phyloP scores from a whole-genome alignment of 768 basidiomycete genomes.

The Trichaptum fuscoviolaceum region DNA sequence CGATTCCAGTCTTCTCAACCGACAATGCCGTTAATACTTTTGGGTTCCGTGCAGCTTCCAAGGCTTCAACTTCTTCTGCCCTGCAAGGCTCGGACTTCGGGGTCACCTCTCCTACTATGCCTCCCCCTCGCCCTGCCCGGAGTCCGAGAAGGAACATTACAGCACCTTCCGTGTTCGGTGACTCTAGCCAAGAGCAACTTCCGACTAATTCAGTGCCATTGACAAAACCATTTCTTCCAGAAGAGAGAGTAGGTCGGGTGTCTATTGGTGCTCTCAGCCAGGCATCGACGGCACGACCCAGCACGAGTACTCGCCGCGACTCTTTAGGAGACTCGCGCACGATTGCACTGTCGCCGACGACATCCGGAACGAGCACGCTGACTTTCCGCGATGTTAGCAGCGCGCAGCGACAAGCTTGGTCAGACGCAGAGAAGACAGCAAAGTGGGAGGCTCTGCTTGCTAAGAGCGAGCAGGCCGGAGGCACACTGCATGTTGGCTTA shows the following conservation, averaged over 20 bases:
- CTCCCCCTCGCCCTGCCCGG: conserved; percentile 11
- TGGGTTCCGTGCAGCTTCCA: conserved; percentile 7
- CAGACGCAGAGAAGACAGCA: conserved; percentile 65
- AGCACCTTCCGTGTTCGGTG: conserved; percentile 6
- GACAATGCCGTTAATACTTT: conserved; percentile 43
- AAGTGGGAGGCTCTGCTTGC: conserved; percentile 67
- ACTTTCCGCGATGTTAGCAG: conserved; percentile 44
- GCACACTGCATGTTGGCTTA: conserved; percentile 56
- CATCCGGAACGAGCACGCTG: conserved; percentile 21
- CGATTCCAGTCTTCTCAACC: conserved; percentile 48
- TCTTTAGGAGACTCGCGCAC: conserved; percentile 7
- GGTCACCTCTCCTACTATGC: conserved; percentile 11
- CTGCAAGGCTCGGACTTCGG: conserved; percentile 8
- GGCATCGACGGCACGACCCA: conserved; percentile 24
- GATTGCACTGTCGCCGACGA: conserved; percentile 12
- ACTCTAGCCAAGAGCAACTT: neutral
- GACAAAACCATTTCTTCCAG: neutral
- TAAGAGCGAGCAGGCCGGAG: conserved; percentile 64
- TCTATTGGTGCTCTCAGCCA: conserved; percentile 25
- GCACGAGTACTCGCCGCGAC: conserved; percentile 15
- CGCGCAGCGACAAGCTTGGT: conserved; percentile 33
- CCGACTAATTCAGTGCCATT: neutral
- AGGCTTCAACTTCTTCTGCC: conserved; percentile 6
- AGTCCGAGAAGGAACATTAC: conserved; percentile 11
- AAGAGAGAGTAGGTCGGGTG: neutral